These are phyloP conservation scores for Phaffomyces antillensis DNA, from an alignment of 805 yeast genomes.

Conservation along the genomic window DNA sequence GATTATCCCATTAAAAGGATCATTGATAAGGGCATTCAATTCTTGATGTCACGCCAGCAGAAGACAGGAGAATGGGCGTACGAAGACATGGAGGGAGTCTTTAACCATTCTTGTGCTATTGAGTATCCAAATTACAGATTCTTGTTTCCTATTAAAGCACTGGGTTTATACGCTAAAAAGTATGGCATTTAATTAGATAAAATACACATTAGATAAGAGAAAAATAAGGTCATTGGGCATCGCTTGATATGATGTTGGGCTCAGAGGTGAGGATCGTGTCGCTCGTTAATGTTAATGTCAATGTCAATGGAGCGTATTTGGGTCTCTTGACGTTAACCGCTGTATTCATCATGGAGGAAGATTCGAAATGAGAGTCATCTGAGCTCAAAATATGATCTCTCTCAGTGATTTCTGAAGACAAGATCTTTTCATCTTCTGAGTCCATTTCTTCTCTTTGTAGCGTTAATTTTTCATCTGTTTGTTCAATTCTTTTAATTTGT, in stretches of 20 bases:
- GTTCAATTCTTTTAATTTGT: background rate
- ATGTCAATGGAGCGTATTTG: background rate
- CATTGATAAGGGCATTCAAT: conserved; percentile 53
- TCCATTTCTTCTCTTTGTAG: background rate
- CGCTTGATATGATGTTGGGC: conserved; percentile 9
- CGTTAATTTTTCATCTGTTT: conserved; percentile 2
- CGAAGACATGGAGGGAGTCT: conserved; percentile 90
- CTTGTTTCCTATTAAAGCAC: conserved; percentile 85
- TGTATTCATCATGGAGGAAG: background rate
- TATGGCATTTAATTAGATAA: conserved; percentile 12
- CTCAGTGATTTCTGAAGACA: conserved; percentile 1
- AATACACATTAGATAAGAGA: no score
- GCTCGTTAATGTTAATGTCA: background rate
- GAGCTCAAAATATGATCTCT: background rate
- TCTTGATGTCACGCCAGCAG: conserved; percentile 61
- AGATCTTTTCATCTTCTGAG: background rate
- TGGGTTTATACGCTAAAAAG: conserved; percentile 55
- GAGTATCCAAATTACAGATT: conserved; percentile 93
- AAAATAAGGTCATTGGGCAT: no score
- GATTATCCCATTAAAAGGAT: conserved; percentile 65
- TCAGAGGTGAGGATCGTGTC: conserved; percentile 7
- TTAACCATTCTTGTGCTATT: conserved; percentile 89
- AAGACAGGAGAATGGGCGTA: conserved; percentile 77
- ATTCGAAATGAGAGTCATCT: background rate
- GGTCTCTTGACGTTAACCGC: background rate